phyloP scores from a whole-genome alignment of 108 stramenopile genomes.

The Pseudonitzschia multiseries region DNA sequence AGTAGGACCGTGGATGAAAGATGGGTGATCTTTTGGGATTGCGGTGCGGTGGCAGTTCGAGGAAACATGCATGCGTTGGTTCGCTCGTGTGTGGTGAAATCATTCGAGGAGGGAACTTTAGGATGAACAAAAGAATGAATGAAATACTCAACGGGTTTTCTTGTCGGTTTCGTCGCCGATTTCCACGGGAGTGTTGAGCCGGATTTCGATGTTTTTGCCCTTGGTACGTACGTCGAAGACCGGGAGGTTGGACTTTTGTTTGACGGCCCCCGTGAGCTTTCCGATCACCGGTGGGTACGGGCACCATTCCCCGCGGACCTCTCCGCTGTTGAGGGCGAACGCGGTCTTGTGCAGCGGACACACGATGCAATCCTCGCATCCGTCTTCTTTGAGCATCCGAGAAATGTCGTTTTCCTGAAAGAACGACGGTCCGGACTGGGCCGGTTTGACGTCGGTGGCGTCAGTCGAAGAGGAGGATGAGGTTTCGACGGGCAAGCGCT shows the following conservation, averaged over 20 bases:
- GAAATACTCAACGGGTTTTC: background rate
- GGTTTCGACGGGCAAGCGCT: slow-evolving; percentile 54
- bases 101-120: too few species aligned
- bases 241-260: slow-evolving; percentile 54
- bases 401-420: slow-evolving; percentile 38
- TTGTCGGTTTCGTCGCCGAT: background rate
- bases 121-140: background rate
- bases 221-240: slow-evolving; percentile 76
- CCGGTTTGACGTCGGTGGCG: background rate
- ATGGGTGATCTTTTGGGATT: too few species aligned
- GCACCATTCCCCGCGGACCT: slow-evolving; percentile 96
- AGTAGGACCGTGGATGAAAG: too few species aligned
- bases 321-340: slow-evolving; percentile 88
- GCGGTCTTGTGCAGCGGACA: slow-evolving; percentile 94
- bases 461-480: background rate
- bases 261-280: slow-evolving; percentile 68
- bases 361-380: slow-evolving; percentile 91
- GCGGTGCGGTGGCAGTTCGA: too few species aligned
- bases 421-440: background rate
- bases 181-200: slow-evolving; percentile 46
- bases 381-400: slow-evolving; percentile 48
- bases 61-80: too few species aligned
- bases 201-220: slow-evolving; percentile 83
- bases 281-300: slow-evolving; percentile 94
- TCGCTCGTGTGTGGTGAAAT: too few species aligned